Evolutionary conservation across 164 flowering plant genomes (phyloP).

Genomic region (Aristolochia californica): DNA sequence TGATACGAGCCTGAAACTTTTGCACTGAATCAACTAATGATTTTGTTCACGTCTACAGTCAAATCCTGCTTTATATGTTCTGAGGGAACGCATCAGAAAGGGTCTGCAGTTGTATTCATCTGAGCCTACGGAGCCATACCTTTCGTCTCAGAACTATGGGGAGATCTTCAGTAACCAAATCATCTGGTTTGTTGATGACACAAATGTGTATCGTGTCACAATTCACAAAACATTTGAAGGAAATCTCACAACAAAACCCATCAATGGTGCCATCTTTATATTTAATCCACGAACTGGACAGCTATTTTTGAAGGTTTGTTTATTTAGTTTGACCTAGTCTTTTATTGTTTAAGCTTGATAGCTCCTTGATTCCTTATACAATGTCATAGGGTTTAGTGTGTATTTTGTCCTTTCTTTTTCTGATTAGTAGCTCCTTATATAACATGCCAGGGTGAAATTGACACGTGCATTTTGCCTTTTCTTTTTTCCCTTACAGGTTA

Average conservation of each 20-base stretch:
- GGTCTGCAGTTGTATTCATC: constrained; percentile 98
- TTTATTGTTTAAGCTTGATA: too few species aligned
- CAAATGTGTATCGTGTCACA: constrained; percentile 98
- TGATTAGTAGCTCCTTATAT: too few species aligned
- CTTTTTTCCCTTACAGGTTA: constrained; percentile 85
- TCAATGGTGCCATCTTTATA: constrained; percentile 98
- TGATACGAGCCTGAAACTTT: too few species aligned
- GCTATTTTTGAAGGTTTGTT: constrained; percentile 76
- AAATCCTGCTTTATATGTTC: constrained; percentile 92
- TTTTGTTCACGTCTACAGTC: constrained; percentile 48
- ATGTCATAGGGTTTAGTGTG: too few species aligned
- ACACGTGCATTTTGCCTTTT: background rate
- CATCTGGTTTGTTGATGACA: constrained; percentile 99
- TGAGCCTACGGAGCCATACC: constrained; percentile 98
- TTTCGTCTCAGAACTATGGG: constrained; percentile 98
- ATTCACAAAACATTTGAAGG: constrained; percentile 99
- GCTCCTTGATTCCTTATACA: too few species aligned
- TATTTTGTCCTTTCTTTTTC: too few species aligned
- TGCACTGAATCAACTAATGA: background rate
- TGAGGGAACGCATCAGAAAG: constrained; percentile 97
- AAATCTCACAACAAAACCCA: constrained; percentile 96
- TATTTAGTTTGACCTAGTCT: background rate
- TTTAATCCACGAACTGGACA: constrained; percentile 99
- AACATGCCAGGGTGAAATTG: background rate
- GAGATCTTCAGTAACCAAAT: constrained; percentile 99